phyloP scores from a whole-genome alignment of 2,329 filamentous ascomycete species.

The Verticillium zaregamsianum region DNA sequence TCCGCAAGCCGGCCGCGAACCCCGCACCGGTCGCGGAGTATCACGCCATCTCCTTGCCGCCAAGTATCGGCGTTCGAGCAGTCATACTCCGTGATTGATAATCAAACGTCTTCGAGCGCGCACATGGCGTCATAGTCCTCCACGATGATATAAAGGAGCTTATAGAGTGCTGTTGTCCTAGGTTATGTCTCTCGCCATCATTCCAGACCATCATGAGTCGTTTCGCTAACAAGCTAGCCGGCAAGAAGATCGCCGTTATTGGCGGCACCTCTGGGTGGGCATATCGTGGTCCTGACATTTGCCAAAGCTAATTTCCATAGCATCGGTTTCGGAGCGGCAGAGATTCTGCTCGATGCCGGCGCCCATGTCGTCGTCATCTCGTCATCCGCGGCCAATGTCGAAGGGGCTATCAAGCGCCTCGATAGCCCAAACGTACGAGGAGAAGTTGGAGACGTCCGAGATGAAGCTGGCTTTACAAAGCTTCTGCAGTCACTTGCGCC shows the following conservation, averaged over 20 bases:
- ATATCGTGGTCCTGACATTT: not conserved
- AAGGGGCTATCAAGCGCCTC: conserved; percentile 24
- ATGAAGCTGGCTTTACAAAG: conserved; percentile 26
- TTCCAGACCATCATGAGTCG: not conserved
- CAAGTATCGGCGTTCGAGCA: not conserved
- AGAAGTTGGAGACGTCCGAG: conserved; percentile 26
- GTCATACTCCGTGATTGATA: not conserved
- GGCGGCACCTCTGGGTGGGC: conserved; percentile 30
- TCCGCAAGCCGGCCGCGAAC: not conserved
- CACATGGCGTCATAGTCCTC: not conserved
- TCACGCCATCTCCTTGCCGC: not conserved
- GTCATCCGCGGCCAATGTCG: conserved; percentile 24
- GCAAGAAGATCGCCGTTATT: conserved; percentile 29
- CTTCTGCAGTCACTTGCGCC: conserved; percentile 25
- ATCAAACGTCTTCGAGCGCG: not conserved
- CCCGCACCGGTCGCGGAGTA: not conserved
- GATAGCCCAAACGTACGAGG: conserved; percentile 18
- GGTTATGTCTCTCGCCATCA: not conserved
- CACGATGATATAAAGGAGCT: not conserved
- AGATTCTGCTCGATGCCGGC: conserved; percentile 28
- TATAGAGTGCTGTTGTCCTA: not conserved
- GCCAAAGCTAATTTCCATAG: conserved; percentile 11
- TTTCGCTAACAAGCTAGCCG: conserved; percentile 23
- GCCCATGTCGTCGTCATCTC: conserved; percentile 29
- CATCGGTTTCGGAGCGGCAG: conserved; percentile 34